Evolutionary conservation across 2,329 filamentous ascomycete genomes (phyloP).

Genomic region (Pseudocercospora fuligena): DNA sequence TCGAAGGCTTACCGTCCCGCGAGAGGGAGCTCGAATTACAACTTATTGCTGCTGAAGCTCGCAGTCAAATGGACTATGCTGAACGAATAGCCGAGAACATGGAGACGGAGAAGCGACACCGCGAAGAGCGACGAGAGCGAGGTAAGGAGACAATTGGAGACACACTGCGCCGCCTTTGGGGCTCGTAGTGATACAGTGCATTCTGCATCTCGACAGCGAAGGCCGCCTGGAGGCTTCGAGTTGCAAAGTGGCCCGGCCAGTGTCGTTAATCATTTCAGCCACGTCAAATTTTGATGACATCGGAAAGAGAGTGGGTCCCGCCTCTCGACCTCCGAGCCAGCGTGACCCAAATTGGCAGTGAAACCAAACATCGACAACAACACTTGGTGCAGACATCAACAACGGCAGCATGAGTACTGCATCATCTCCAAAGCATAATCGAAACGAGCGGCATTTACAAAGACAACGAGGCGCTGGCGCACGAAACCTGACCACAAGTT

Average conservation of each 20-base stretch:
- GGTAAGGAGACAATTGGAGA: constrained; percentile 54
- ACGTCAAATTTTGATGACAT: background rate
- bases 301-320: background rate
- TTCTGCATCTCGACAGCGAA: background rate
- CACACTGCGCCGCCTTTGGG: constrained; percentile 42
- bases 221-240: no score
- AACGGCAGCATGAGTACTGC: constrained; percentile 34
- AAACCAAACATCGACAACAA: constrained; percentile 15
- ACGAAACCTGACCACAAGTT: constrained; percentile 34
- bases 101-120: constrained; percentile 60
- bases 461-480: constrained; percentile 41
- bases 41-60: constrained; percentile 66
- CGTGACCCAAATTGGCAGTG: constrained; percentile 16
- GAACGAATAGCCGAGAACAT: constrained; percentile 60
- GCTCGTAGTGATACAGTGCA: constrained; percentile 13
- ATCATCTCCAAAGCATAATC: constrained; percentile 34
- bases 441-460: constrained; percentile 40
- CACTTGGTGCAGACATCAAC: background rate
- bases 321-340: background rate
- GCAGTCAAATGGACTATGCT: constrained; percentile 65
- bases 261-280: background rate
- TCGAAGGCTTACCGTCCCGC: constrained; percentile 36
- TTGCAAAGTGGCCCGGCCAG: no score
- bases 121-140: constrained; percentile 61
- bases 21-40: constrained; percentile 64